Conservation (phyloP, 306 rosid species). For the Delonix regia region DNA sequence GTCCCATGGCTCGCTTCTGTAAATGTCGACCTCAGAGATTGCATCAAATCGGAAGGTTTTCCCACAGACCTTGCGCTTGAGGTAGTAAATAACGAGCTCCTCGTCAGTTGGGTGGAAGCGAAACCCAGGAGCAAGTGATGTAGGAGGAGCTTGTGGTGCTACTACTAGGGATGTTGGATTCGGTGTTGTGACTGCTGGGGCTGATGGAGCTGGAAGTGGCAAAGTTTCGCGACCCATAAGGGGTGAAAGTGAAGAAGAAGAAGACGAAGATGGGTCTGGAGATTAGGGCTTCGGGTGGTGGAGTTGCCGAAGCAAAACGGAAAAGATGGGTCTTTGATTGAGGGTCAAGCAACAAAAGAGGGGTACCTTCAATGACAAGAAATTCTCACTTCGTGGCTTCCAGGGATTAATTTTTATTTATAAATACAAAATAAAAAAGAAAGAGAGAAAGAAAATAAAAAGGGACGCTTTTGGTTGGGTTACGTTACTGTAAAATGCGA, state of each 20-base stretch:
- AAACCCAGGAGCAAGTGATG: conserved; percentile 95
- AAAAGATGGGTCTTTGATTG: conserved; percentile 82
- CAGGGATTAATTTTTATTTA: conserved; percentile 3
- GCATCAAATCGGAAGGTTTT: conserved; percentile 88
- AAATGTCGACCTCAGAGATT: conserved; percentile 89
- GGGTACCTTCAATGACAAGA: conserved; percentile 99
- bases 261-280: conserved; percentile 32
- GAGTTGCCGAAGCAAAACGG: conserved; percentile 49
- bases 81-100: conserved; percentile 93
- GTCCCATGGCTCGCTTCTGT: conserved; percentile 98
- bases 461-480: conserved; percentile 13
- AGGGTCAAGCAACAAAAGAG: conserved; percentile 80
- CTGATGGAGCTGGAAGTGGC: conserved; percentile 35
- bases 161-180: conserved; percentile 13
- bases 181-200: conserved; percentile 25
- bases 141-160: conserved; percentile 56
- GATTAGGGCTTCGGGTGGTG: conserved; percentile 62
- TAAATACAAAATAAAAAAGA: neutral
- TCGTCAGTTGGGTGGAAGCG: conserved; percentile 98
- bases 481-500: conserved; percentile 25
- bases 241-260: neutral
- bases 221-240: conserved; percentile 71
- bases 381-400: conserved; percentile 53
- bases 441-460: neutral
- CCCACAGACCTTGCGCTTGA: conserved; percentile 84